These are phyloP conservation scores for Termitomyces sp. DNA, from an alignment of 768 basidiomycete genomes.

Conservation along the genomic window DNA sequence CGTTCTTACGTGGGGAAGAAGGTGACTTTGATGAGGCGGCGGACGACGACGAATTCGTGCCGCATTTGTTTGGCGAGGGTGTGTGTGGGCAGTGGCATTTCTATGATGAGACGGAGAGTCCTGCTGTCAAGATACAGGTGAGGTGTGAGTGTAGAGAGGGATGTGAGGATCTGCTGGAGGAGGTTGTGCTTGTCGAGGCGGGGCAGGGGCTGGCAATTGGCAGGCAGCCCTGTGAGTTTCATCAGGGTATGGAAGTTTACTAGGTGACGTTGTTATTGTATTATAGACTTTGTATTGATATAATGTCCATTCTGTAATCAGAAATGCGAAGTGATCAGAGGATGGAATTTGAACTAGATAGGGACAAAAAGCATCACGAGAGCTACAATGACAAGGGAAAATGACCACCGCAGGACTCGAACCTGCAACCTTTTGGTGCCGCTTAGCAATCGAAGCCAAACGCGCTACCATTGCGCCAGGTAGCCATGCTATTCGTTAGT, in stretches of 20 bases:
- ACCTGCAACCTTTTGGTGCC: conserved; percentile 94
- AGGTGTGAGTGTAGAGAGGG: conserved; percentile 23
- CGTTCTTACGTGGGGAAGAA: conserved; percentile 51
- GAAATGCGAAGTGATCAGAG: no score
- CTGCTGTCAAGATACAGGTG: conserved; percentile 39
- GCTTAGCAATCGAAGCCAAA: conserved; percentile 82
- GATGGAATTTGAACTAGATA: no score
- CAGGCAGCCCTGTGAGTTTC: conserved; percentile 56
- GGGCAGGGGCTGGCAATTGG: conserved; percentile 59
- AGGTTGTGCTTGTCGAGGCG: conserved; percentile 25
- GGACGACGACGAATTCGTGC: conserved; percentile 63
- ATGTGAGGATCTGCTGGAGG: conserved; percentile 22
- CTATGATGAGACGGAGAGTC: conserved; percentile 50
- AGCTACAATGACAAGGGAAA: background rate
- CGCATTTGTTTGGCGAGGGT: conserved; percentile 57
- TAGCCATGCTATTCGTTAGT: conserved; percentile 35
- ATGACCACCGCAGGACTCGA: conserved; percentile 93
- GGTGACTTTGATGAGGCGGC: conserved; percentile 25
- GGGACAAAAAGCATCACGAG: no score
- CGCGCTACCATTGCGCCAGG: conserved; percentile 90
- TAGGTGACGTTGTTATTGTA: background rate
- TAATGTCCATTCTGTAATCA: background rate
- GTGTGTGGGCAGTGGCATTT: conserved; percentile 60
- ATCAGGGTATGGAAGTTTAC: conserved; percentile 27
- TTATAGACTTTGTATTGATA: conserved; percentile 3